Evolutionary conservation across 768 basidiomycete species (phyloP), one percentile per base, ranked within the genome.

Genomic region (Xerocomellus dryophilus): DNA sequence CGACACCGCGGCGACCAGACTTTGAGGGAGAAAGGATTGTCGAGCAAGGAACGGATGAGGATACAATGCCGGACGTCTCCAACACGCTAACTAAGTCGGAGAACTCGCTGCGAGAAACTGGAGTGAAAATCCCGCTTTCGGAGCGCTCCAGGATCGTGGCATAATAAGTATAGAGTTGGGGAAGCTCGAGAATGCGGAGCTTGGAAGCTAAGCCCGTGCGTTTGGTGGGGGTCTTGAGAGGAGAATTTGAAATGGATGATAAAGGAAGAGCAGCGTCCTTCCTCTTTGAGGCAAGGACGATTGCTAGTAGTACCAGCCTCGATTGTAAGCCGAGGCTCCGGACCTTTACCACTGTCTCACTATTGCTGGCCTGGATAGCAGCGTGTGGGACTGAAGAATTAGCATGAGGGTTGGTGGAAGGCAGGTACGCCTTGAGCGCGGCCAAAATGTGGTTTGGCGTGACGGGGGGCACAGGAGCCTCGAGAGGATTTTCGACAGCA

Each of bases 31-130:
- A 73, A 5, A 71, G 57, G 20, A 69, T 58, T 42, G 62, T 55
- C 47, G 65, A 47, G 56, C 65, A 50, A 67, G 73, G 11, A 71
- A 4, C 78, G 58, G 45, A 60, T n/a, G 57, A 59, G 0, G 76
- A 74, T 9, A 87, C 70, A 7, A 90, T 73, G 2, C 90, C 91
- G 7, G 81, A 77, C 4, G 86, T 88, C 70, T 93, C 90, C 35
- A 93, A 71, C 44, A 92, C 73, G 23, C 81, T 79, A 1, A 88
- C 63, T 4, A 93, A 74, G 59, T 93, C 90, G 0, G 77, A 73
- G 58, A 93, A 91, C 61, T 92, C 90, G 65, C 81, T 88, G 9
- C 87, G 78, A 10, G 85, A 88, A 2, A 86, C 88, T 4, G 86
- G 76, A 3, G 78, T 72, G 56, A 90, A 85, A 5, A 81, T 66